phyloP scores from a whole-genome alignment of 441 rosid species.

The Populus hybrid region DNA sequence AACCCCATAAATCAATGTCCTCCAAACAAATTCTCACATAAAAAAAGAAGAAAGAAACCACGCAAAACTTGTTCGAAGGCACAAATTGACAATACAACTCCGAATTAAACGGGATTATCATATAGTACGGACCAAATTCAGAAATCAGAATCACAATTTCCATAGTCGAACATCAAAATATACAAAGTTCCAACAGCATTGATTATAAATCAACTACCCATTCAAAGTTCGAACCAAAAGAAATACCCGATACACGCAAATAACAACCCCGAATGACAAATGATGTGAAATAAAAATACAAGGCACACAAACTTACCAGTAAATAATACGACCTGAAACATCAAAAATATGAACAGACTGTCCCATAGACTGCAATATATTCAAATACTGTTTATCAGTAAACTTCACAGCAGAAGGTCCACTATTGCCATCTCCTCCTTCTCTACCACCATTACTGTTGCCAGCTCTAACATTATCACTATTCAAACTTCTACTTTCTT shows the following conservation, averaged over 20 bases:
- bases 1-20: neutral
- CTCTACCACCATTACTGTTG: conserved; percentile 11
- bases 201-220: neutral
- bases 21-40: neutral
- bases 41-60: neutral
- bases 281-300: neutral
- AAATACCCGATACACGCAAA: neutral
- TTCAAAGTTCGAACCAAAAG: neutral
- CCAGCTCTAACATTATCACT: neutral
- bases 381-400: conserved; percentile 67
- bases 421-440: conserved; percentile 19
- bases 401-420: conserved; percentile 65
- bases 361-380: conserved; percentile 90
- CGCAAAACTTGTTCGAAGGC: neutral
- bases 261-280: conserved; percentile 4
- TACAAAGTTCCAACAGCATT: neutral
- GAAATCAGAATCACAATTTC: neutral
- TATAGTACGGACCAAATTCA: conserved; percentile 9
- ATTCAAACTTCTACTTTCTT: conserved; percentile 44
- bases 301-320: conserved; percentile 56
- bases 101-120: neutral
- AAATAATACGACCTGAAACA: conserved; percentile 53
- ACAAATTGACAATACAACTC: neutral
- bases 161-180: conserved; percentile 11
- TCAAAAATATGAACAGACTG: conserved; percentile 85